These are phyloP conservation scores for Centrapalus pauciflorus DNA, from an alignment of 129 eudicot genomes.

Conservation along the genomic window DNA sequence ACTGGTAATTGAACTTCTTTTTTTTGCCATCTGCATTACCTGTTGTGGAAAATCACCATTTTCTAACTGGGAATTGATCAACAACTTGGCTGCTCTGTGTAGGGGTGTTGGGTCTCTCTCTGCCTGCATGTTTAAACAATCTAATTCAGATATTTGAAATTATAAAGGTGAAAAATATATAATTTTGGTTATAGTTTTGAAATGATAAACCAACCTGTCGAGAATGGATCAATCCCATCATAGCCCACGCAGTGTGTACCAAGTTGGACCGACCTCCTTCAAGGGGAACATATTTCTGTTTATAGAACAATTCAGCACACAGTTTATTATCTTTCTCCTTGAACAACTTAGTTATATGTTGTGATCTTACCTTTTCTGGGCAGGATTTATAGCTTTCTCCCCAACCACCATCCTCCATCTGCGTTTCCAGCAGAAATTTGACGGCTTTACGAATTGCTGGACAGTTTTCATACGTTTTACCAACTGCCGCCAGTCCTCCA, in stretches of 20 bases:
- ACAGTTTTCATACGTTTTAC: conserved; percentile 61
- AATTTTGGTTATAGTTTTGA: not conserved
- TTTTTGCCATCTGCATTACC: conserved; percentile 35
- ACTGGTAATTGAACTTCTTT: not conserved
- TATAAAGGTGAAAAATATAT: not conserved
- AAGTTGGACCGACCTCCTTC: conserved; percentile 68
- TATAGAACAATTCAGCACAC: not conserved
- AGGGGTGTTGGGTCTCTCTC: conserved; percentile 67
- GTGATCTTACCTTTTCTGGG: conserved; percentile 56
- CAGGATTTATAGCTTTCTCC: conserved; percentile 93
- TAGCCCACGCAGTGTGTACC: conserved; percentile 90
- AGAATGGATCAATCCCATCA: conserved; percentile 75
- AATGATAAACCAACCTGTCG: conserved; percentile 49
- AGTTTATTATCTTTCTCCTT: not conserved
- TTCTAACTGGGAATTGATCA: conserved; percentile 79
- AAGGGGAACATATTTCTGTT: conserved; percentile 60
- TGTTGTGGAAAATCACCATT: conserved; percentile 88
- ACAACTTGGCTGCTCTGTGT: conserved; percentile 61
- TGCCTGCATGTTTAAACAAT: conserved; percentile 23
- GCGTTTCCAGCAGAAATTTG: conserved; percentile 48
- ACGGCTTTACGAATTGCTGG: conserved; percentile 53
- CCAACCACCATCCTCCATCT: conserved; percentile 84
- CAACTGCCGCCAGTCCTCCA: conserved; percentile 61
- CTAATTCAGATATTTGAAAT: not conserved
- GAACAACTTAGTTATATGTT: not conserved